These are phyloP conservation scores for Aspergillus felis DNA, from an alignment of 2,329 filamentous ascomycete species.

Conservation along the genomic window DNA sequence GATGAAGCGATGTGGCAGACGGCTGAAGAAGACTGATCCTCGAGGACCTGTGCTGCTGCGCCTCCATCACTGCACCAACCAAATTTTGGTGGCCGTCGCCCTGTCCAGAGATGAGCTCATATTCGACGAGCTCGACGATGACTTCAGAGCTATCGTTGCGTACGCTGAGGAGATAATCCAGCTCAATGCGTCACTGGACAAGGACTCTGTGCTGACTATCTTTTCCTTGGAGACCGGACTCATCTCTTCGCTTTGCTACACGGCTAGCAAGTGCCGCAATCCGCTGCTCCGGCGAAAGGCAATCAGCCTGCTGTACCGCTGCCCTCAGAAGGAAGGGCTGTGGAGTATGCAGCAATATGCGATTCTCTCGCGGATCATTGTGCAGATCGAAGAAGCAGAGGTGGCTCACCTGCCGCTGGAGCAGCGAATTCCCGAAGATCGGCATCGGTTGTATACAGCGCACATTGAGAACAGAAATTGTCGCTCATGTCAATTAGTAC, in stretches of 20 bases:
- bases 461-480: not conserved
- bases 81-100: conserved; percentile 9
- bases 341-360: conserved; percentile 11
- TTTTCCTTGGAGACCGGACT: conserved; percentile 28
- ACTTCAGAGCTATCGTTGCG: conserved; percentile 9
- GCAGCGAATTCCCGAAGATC: conserved; percentile 10
- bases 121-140: conserved; percentile 8
- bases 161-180: conserved; percentile 8
- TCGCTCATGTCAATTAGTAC: not conserved
- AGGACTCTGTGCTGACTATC: not conserved
- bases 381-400: conserved; percentile 15
- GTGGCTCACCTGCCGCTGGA: conserved; percentile 5
- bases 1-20: conserved; percentile 1
- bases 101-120: conserved; percentile 3
- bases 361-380: conserved; percentile 5
- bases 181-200: not conserved
- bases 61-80: conserved; percentile 11
- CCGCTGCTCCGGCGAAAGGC: conserved; percentile 28
- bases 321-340: conserved; percentile 13
- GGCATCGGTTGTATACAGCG: conserved; percentile 1
- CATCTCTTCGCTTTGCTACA: conserved; percentile 30
- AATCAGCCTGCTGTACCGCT: conserved; percentile 11
- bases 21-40: conserved; percentile 2
- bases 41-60: conserved; percentile 12
- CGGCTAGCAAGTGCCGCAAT: conserved; percentile 30